Evolutionary conservation across 2,329 filamentous ascomycete species (phyloP).

Genomic region (Aspergillus sp.): DNA sequence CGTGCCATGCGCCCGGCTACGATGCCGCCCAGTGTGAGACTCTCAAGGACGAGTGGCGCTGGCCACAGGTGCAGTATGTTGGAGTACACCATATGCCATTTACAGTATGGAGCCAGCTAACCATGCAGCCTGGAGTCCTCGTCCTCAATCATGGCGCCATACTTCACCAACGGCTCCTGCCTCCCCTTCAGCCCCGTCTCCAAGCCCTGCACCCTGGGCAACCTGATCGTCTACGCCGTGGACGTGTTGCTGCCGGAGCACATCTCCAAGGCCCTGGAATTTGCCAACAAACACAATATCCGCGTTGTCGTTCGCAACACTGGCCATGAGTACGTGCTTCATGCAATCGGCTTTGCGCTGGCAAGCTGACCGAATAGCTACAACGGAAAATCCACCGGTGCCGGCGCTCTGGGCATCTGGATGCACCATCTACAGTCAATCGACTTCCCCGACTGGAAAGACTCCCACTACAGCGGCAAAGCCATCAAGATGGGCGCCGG

Average conservation of each 20-base stretch:
- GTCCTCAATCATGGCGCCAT: too few relatives aligned
- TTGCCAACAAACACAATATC: conserved; percentile 13
- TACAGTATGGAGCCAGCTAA: conserved; percentile 14
- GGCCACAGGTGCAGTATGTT: too few relatives aligned
- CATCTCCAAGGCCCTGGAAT: conserved; percentile 20
- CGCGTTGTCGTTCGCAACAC: conserved; percentile 18
- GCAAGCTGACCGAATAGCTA: conserved; percentile 2
- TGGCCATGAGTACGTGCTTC: conserved; percentile 13
- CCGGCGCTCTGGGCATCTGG: conserved; percentile 36
- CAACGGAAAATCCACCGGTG: conserved; percentile 52
- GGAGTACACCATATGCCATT: conserved; percentile 16
- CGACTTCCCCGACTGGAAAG: conserved; percentile 23
- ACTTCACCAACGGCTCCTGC: conserved; percentile 26
- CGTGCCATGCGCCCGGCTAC: conserved; percentile 27
- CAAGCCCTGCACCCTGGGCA: conserved; percentile 20
- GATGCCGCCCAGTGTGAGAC: conserved; percentile 18
- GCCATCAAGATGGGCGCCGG: conserved; percentile 49
- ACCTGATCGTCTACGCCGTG: conserved; percentile 24
- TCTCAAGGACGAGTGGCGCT: too few relatives aligned
- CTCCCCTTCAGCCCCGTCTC: conserved; percentile 15
- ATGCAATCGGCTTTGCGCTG: neutral
- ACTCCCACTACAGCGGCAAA: conserved; percentile 38
- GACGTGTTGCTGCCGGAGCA: conserved; percentile 22
- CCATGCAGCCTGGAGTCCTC: conserved; percentile 24
- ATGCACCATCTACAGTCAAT: conserved; percentile 25